Evolutionary conservation across 768 basidiomycete species (phyloP).

Genomic region (Auricularia heimuer): DNA sequence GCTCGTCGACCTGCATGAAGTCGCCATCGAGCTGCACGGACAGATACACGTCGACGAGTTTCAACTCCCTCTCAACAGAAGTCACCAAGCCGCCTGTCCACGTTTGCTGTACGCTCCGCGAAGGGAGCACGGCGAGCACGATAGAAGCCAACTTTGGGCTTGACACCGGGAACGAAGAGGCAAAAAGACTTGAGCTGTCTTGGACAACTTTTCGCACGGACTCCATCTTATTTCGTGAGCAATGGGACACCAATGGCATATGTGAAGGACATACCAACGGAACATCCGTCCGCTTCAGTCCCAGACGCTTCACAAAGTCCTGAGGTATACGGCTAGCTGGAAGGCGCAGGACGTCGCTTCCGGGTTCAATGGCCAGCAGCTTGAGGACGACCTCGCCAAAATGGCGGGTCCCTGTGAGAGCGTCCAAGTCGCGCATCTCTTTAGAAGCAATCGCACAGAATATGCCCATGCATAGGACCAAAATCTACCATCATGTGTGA

Average conservation of each 20-base stretch:
- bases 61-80: background rate
- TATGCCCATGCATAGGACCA: conserved; percentile 5
- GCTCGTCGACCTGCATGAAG: background rate
- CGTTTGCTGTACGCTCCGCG: background rate
- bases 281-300: conserved; percentile 3
- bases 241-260: no score
- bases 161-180: background rate
- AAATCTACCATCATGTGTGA: background rate
- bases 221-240: background rate
- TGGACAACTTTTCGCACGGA: background rate
- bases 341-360: background rate
- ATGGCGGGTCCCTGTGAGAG: background rate
- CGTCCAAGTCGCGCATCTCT: background rate
- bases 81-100: background rate
- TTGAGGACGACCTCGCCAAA: background rate
- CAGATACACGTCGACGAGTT: background rate
- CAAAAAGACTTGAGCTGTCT: background rate
- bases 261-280: background rate
- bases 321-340: background rate
- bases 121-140: background rate
- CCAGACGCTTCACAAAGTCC: conserved; percentile 3
- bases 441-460: background rate
- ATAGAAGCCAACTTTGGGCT: background rate
- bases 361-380: background rate
- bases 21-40: background rate